Conservation (phyloP, 1,284 basidiomycete species). For the Tausonia pullulans region DNA sequence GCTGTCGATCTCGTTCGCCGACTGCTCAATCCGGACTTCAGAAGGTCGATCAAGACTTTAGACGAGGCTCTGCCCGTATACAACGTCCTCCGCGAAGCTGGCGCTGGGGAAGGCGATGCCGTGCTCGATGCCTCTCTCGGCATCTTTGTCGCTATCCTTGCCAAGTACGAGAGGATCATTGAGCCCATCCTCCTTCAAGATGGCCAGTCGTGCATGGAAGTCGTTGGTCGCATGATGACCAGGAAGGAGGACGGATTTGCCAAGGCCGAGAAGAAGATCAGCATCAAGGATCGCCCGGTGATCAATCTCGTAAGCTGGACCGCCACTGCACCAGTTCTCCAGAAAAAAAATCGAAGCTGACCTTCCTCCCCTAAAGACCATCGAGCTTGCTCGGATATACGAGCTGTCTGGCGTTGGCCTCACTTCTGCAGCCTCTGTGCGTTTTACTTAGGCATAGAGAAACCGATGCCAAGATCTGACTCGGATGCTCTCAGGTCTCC, state of each 20-base stretch:
- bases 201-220: background rate
- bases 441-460: background rate
- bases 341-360: background rate
- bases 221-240: background rate
- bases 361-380: background rate
- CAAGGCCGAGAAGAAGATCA: background rate
- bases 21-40: slow-evolving; percentile 3
- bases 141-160: slow-evolving; percentile 10
- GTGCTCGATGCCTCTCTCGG: slow-evolving; percentile 10
- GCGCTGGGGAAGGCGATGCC: slow-evolving; percentile 1
- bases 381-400: background rate
- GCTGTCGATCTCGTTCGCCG: slow-evolving; percentile 11
- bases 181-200: slow-evolving; percentile 5
- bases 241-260: background rate
- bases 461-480: background rate
- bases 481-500: background rate
- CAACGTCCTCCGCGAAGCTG: background rate
- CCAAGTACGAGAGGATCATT: slow-evolving; percentile 1
- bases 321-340: too few species aligned
- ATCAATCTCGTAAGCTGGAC: slow-evolving; percentile 1
- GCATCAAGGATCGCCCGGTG: background rate
- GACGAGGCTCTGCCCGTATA: slow-evolving; percentile 11
- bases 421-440: background rate
- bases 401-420: background rate
- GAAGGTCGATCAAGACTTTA: slow-evolving; percentile 9